A percentile compares a stretch with the other conserved stretches of the same genome.
phyloP scores from a whole-genome alignment of 148 eudicot species.

The Oxyria digyna region DNA sequence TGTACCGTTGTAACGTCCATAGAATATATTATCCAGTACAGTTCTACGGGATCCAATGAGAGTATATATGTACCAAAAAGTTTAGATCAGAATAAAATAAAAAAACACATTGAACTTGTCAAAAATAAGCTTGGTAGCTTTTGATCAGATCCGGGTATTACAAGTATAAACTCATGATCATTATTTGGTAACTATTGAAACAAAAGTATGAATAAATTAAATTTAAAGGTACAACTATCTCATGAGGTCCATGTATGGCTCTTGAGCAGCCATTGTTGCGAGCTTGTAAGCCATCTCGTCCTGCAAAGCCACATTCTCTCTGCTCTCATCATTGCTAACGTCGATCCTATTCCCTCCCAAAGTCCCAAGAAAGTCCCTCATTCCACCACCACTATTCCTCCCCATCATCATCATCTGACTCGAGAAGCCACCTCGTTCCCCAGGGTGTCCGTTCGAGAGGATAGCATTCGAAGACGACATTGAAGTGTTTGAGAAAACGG shows the following conservation, averaged over 20 bases:
- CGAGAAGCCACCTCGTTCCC: neutral
- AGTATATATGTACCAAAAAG: neutral
- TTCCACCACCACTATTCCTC: neutral
- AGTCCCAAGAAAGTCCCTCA: constrained; percentile 1
- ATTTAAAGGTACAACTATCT: neutral
- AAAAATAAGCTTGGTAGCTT: neutral
- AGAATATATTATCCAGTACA: too few species aligned
- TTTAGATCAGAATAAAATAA: neutral
- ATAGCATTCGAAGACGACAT: constrained; percentile 15
- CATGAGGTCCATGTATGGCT: constrained; percentile 1
- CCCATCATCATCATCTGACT: constrained; percentile 2
- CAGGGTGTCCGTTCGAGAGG: neutral
- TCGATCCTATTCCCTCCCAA: neutral
- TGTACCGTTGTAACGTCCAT: too few species aligned
- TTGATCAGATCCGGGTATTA: neutral
- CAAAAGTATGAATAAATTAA: neutral
- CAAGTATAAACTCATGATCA: neutral
- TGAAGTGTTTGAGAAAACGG: constrained; percentile 12
- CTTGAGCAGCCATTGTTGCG: constrained; percentile 2
- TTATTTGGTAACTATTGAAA: neutral
- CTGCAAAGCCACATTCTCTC: neutral
- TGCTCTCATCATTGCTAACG: neutral
- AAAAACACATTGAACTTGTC: neutral
- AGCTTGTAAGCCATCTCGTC: constrained; percentile 6
- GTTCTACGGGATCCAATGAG: too few species aligned